These are phyloP conservation scores for Geotrichum ghanense DNA, from an alignment of 805 yeast species.

Conservation along the genomic window DNA sequence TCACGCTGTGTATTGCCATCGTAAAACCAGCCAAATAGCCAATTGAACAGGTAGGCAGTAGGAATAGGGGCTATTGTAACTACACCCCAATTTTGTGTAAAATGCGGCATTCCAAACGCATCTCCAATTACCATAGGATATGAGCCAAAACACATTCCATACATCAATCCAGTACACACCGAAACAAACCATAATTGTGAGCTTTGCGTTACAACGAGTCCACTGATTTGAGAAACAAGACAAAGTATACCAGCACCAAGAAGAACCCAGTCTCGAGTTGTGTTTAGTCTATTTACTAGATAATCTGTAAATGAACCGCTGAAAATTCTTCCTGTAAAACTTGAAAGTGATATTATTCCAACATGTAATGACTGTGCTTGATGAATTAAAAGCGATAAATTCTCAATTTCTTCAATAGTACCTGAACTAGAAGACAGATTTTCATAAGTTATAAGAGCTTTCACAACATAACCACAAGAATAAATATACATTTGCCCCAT, in stretches of 20 bases:
- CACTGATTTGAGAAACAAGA: slow-evolving; percentile 39
- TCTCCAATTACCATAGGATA: slow-evolving; percentile 64
- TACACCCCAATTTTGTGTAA: slow-evolving; percentile 65
- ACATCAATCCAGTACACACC: slow-evolving; percentile 50
- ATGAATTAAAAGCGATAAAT: slow-evolving; percentile 28
- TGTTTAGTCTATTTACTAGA: slow-evolving; percentile 34
- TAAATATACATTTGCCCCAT: slow-evolving; percentile 64
- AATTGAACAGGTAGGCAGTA: slow-evolving; percentile 47
- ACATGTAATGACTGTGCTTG: slow-evolving; percentile 60
- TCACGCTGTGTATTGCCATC: slow-evolving; percentile 32
- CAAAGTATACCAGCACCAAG: slow-evolving; percentile 40
- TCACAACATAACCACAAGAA: slow-evolving; percentile 61
- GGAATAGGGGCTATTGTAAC: slow-evolving; percentile 54
- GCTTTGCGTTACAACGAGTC: slow-evolving; percentile 25
- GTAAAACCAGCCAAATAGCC: slow-evolving; percentile 50
- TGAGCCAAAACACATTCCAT: slow-evolving; percentile 62
- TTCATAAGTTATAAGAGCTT: slow-evolving; percentile 28
- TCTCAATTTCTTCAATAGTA: background rate
- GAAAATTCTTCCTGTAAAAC: slow-evolving; percentile 51
- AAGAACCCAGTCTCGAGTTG: slow-evolving; percentile 45
- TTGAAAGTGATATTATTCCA: slow-evolving; percentile 51
- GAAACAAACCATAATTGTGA: slow-evolving; percentile 38
- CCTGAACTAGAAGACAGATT: background rate
- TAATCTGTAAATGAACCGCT: slow-evolving; percentile 57
- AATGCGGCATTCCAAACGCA: slow-evolving; percentile 52